phyloP scores from a whole-genome alignment of 805 yeast species.

The Candida nanaspora region DNA sequence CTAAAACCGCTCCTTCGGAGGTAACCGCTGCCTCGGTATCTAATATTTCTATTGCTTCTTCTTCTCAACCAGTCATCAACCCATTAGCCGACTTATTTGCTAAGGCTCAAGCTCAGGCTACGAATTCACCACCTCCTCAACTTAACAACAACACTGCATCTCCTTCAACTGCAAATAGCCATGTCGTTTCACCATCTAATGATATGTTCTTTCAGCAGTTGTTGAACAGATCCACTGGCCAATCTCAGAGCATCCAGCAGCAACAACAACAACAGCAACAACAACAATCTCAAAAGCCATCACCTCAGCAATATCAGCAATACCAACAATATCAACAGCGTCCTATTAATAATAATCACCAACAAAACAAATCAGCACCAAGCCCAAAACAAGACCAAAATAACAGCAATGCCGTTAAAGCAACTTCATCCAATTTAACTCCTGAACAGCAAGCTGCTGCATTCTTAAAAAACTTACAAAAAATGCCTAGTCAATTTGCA shows the following conservation, averaged over 20 bases:
- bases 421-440: conserved; percentile 1
- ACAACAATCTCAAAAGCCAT: conserved; percentile 1
- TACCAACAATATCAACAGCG: conserved; percentile 3
- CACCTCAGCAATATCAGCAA: conserved; percentile 5
- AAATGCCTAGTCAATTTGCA: background rate
- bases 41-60: conserved; percentile 1
- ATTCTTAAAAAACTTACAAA: background rate
- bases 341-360: too few relatives aligned
- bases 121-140: background rate
- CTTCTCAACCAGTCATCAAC: conserved; percentile 2
- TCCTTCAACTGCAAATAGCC: too few relatives aligned
- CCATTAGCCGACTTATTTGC: conserved; percentile 1
- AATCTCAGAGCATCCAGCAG: too few relatives aligned
- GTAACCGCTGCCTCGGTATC: background rate
- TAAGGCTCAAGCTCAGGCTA: background rate
- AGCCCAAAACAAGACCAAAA: conserved; percentile 3
- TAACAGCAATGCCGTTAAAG: background rate
- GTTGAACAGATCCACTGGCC: background rate
- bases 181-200: conserved; percentile 1
- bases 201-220: background rate
- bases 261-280: background rate
- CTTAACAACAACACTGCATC: background rate
- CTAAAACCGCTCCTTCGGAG: conserved; percentile 7
- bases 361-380: too few relatives aligned
- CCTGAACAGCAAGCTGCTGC: conserved; percentile 1